Evolutionary conservation across 1,284 basidiomycete genomes (phyloP).

Genomic region (Porogramme epimiltina): DNA sequence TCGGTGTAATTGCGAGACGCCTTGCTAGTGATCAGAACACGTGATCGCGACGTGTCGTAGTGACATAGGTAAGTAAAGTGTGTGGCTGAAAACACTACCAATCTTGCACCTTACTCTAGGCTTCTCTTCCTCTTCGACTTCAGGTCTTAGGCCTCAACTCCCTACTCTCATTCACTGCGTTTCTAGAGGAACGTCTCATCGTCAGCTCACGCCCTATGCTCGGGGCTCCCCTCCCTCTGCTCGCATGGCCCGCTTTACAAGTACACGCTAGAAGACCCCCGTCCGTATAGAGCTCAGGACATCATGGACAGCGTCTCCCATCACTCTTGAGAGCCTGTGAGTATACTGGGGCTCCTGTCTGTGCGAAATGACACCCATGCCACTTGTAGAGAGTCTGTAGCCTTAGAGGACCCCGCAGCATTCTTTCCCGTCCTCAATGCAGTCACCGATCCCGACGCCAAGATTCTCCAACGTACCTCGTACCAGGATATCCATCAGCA

Average conservation of each 20-base stretch:
- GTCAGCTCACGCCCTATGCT: conserved; percentile 12
- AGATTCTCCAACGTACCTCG: conserved; percentile 35
- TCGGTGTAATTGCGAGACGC: too few species aligned
- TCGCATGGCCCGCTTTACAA: conserved; percentile 14
- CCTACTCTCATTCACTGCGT: too few species aligned
- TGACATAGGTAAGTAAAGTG: too few species aligned
- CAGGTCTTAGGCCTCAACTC: too few species aligned
- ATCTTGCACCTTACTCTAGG: too few species aligned
- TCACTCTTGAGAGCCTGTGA: conserved; percentile 83
- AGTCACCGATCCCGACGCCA: conserved; percentile 56
- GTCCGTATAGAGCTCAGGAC: conserved; percentile 80
- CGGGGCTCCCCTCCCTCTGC: conserved; percentile 7
- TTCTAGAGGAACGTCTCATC: too few species aligned
- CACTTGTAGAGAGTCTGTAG: conserved; percentile 60
- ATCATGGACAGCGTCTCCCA: conserved; percentile 77
- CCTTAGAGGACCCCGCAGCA: conserved; percentile 63
- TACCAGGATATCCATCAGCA: conserved; percentile 55
- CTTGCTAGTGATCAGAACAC: too few species aligned
- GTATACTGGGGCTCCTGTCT: too few species aligned
- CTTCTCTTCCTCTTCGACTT: too few species aligned
- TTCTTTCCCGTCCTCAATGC: conserved; percentile 74
- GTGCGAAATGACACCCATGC: too few species aligned
- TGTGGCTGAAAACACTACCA: too few species aligned
- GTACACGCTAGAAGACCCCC: conserved; percentile 46
- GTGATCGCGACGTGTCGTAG: too few species aligned